A percentile compares a stretch with the other conserved stretches of the same genome.
Conservation (phyloP, 441 rosid genomes). For the Rhodomyrtus psidioides region DNA sequence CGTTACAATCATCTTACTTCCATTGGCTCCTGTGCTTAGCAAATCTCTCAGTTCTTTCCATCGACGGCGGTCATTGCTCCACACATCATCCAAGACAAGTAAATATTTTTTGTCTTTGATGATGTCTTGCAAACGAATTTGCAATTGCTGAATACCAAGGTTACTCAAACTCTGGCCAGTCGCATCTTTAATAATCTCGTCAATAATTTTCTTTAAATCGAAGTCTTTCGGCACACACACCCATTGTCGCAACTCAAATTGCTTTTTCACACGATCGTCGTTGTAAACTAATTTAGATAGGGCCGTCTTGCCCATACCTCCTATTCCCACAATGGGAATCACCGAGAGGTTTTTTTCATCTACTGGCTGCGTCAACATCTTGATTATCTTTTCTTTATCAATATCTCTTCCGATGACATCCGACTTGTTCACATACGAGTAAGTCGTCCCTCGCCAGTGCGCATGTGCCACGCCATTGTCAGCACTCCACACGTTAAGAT, state of each 20-base stretch:
- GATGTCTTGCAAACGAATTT: neutral
- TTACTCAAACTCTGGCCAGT: neutral
- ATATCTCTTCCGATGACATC: neutral
- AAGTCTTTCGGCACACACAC: neutral
- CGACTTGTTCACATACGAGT: neutral
- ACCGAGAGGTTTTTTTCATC: neutral
- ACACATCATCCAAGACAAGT: neutral
- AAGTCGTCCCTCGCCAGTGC: neutral
- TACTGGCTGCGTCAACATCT: neutral
- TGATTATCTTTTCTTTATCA: neutral
- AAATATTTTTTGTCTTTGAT: neutral
- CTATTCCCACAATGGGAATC: neutral
- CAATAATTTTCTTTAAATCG: neutral
- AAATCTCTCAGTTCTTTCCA: neutral
- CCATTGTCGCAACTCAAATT: neutral
- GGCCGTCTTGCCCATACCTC: neutral
- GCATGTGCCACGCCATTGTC: accelerated
- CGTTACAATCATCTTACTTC: neutral
- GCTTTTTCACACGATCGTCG: neutral
- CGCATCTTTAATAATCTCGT: neutral
- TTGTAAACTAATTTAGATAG: neutral
- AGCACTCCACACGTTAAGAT: neutral
- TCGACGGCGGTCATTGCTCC: neutral
- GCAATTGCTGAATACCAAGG: neutral
- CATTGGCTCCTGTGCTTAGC: neutral